Conservation (phyloP, 164 flowering plant species). For the Cinnamomum micranthum region DNA sequence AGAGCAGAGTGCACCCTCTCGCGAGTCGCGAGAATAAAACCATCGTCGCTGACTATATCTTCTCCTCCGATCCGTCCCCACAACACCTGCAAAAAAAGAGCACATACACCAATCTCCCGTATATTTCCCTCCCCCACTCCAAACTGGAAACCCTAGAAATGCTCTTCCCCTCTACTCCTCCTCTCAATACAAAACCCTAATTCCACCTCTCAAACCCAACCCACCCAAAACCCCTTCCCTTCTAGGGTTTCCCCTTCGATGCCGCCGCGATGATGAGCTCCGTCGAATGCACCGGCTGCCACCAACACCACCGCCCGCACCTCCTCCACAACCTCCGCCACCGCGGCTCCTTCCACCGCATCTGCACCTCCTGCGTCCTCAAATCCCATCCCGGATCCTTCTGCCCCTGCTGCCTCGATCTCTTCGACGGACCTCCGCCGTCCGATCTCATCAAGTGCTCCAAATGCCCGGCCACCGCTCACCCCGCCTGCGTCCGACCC, state of each 20-base stretch:
- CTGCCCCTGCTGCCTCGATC: constrained; percentile 57
- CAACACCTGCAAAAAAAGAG: not conserved
- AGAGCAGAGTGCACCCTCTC: too few relatives aligned
- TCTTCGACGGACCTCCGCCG: constrained; percentile 26
- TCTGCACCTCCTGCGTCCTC: constrained; percentile 44
- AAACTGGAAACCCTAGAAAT: not conserved
- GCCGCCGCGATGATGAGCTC: constrained; percentile 14
- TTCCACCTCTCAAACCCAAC: not conserved
- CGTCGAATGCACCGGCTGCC: constrained; percentile 6
- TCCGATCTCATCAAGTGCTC: constrained; percentile 31
- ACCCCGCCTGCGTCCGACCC: constrained; percentile 31
- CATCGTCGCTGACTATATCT: too few relatives aligned
- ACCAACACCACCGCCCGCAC: constrained; percentile 25
- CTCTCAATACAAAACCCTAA: not conserved
- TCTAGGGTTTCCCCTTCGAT: constrained; percentile 11
- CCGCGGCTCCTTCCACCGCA: constrained; percentile 35
- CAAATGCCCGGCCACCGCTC: constrained; percentile 51
- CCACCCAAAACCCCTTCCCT: not conserved
- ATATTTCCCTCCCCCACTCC: not conserved
- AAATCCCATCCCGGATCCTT: constrained; percentile 37
- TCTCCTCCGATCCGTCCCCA: not conserved
- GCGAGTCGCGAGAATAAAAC: too few relatives aligned
- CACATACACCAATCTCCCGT: not conserved
- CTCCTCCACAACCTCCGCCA: constrained; percentile 25
- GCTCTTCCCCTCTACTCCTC: not conserved